phyloP scores from a whole-genome alignment of 73 alveolate species.

The Paramecium octaurelia region DNA sequence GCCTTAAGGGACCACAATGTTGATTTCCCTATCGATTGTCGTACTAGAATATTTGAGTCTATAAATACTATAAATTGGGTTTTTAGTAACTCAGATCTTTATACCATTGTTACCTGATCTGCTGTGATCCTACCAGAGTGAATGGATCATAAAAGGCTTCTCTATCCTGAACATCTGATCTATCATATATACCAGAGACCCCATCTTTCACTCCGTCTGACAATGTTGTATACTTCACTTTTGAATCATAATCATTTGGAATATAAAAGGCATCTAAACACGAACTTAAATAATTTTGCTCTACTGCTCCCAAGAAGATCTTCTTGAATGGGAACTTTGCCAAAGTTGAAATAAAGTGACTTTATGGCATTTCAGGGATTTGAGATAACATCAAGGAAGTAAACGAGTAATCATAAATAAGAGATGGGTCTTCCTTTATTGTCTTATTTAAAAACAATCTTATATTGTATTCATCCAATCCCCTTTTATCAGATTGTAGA shows the following conservation, averaged over 20 bases:
- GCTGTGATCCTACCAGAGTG: not conserved
- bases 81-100: not conserved
- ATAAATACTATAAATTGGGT: not conserved
- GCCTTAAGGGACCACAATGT: conserved; percentile 76
- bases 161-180: conserved; percentile 10
- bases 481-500: conserved; percentile 51
- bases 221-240: conserved; percentile 50
- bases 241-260: conserved; percentile 64
- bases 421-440: not conserved
- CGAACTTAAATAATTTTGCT: conserved; percentile 60
- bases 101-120: not conserved
- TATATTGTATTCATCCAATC: conserved; percentile 77
- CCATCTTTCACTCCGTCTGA: conserved; percentile 34
- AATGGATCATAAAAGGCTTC: not conserved
- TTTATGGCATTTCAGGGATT: conserved; percentile 38
- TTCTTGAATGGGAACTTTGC: conserved; percentile 53
- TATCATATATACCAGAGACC: conserved; percentile 40
- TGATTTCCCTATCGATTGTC: conserved; percentile 55
- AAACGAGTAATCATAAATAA: conserved; percentile 56
- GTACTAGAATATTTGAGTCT: not conserved
- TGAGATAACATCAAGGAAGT: not conserved
- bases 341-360: conserved; percentile 28
- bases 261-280: conserved; percentile 64
- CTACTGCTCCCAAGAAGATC: conserved; percentile 37
- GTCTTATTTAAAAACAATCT: conserved; percentile 50